These are phyloP conservation scores for Cryptosporidium tyzzeri DNA, from an alignment of 169 alveolate species.

Conservation along the genomic window DNA sequence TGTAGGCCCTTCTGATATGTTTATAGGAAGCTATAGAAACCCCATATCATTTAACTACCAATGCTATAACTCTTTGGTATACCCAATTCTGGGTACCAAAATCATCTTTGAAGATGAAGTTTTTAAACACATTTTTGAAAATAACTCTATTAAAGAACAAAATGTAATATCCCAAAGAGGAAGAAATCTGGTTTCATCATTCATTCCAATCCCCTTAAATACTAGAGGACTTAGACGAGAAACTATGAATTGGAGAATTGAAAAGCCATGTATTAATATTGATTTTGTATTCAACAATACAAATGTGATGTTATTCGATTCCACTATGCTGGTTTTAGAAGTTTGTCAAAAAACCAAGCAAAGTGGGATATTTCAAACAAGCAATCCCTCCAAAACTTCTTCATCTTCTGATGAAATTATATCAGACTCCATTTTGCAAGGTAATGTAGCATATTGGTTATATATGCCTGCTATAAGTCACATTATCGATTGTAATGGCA, in stretches of 20 bases:
- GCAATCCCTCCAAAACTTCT: constrained; percentile 4
- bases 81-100: constrained; percentile 30
- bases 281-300: constrained; percentile 64
- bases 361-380: neutral
- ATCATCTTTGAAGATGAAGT: constrained; percentile 17
- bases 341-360: neutral
- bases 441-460: constrained; percentile 41
- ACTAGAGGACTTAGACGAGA: constrained; percentile 37
- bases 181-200: constrained; percentile 10
- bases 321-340: constrained; percentile 36
- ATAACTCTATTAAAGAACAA: neutral
- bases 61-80: constrained; percentile 42
- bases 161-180: constrained; percentile 26
- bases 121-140: neutral
- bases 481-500: constrained; percentile 43
- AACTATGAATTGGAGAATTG: constrained; percentile 44
- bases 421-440: constrained; percentile 53
- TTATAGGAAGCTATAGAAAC: constrained; percentile 63
- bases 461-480: constrained; percentile 39
- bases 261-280: constrained; percentile 30
- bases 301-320: constrained; percentile 47
- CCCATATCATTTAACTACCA: constrained; percentile 56
- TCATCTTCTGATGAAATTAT: constrained; percentile 44
- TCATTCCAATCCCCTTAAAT: constrained; percentile 66
- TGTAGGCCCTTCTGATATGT: constrained; percentile 42